Evolutionary conservation across 768 basidiomycete species (phyloP).

Genomic region (Dictyophora rubrovolvata): DNA sequence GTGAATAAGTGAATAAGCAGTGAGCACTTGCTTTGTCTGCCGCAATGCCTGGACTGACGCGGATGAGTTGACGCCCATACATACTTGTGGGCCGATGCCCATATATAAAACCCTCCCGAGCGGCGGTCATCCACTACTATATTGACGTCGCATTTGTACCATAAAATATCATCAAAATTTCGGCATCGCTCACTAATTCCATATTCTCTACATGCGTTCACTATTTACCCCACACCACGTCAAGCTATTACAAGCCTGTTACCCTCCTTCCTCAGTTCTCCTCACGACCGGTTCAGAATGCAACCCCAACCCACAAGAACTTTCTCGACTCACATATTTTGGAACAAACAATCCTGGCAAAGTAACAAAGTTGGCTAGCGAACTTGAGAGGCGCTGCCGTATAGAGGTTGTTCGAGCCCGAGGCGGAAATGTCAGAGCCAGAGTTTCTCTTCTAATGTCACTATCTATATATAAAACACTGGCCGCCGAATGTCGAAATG

Average conservation of each 20-base stretch:
- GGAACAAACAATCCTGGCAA: slow-evolving; percentile 79
- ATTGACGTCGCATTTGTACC: not conserved
- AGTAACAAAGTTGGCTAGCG: slow-evolving; percentile 62
- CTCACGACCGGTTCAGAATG: slow-evolving; percentile 68
- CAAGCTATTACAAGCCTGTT: slow-evolving; percentile 75
- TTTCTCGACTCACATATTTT: slow-evolving; percentile 79
- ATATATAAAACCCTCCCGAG: not conserved
- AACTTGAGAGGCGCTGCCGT: slow-evolving; percentile 66
- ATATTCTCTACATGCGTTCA: slow-evolving; percentile 41
- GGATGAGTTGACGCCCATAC: not conserved
- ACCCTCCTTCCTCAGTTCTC: slow-evolving; percentile 68
- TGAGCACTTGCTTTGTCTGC: too few relatives aligned
- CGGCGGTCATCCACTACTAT: too few relatives aligned
- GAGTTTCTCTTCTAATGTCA: slow-evolving; percentile 80
- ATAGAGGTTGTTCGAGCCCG: slow-evolving; percentile 57
- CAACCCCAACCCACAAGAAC: slow-evolving; percentile 73
- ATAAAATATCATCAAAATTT: not conserved
- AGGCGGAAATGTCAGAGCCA: slow-evolving; percentile 63
- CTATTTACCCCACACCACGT: slow-evolving; percentile 78
- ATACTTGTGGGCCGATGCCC: not conserved
- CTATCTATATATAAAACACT: slow-evolving; percentile 73
- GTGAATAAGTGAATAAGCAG: too few relatives aligned
- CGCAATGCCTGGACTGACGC: too few relatives aligned
- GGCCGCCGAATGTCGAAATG: slow-evolving; percentile 78
- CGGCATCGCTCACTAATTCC: not conserved